These are phyloP conservation scores for Debaryomyces tyrocola DNA, from an alignment of 805 yeast species.

Conservation along the genomic window DNA sequence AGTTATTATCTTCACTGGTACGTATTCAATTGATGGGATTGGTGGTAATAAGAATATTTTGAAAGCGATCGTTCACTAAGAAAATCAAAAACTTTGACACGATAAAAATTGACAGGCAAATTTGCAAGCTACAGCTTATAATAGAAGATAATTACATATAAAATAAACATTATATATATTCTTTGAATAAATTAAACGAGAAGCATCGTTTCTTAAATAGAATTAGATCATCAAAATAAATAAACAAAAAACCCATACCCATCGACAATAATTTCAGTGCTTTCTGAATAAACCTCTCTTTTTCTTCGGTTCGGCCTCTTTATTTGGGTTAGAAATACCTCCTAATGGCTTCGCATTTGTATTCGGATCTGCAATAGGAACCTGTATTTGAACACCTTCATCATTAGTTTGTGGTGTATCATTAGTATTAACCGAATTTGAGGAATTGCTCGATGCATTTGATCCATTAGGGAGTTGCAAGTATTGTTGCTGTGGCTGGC, in stretches of 20 bases:
- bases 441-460: constrained; percentile 20
- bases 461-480: constrained; percentile 19
- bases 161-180: too few relatives aligned
- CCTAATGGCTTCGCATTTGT: constrained; percentile 31
- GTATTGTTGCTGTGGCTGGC: constrained; percentile 16
- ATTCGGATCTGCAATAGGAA: constrained; percentile 8
- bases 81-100: too few relatives aligned
- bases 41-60: too few relatives aligned
- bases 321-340: constrained; percentile 18
- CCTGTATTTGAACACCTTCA: constrained; percentile 15
- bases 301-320: constrained; percentile 21
- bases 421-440: constrained; percentile 16
- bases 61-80: too few relatives aligned
- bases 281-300: constrained; percentile 29
- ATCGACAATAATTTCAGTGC: constrained; percentile 2
- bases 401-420: constrained; percentile 25
- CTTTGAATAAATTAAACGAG: too few relatives aligned
- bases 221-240: constrained; percentile 1
- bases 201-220: neutral
- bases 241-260: neutral
- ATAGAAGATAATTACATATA: too few relatives aligned
- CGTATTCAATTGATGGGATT: too few relatives aligned
- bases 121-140: too few relatives aligned
- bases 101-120: too few relatives aligned
- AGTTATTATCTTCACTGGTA: neutral